These are phyloP conservation scores for Calonectria crousiana DNA, from an alignment of 2,329 filamentous ascomycete genomes.

Conservation along the genomic window DNA sequence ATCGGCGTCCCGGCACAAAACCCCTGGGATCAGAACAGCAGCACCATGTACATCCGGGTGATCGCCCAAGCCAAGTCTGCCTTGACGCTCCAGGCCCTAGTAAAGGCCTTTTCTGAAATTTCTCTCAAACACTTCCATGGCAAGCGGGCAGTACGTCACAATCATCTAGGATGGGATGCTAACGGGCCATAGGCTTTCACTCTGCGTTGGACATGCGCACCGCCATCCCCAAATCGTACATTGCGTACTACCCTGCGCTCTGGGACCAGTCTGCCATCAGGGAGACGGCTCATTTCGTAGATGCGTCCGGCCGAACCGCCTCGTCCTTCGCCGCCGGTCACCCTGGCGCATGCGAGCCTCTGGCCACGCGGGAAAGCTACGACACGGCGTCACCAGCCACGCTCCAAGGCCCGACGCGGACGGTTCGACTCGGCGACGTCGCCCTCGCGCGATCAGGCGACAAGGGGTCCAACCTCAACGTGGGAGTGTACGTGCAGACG, in stretches of 20 bases:
- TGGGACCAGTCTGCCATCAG: slow-evolving; percentile 10
- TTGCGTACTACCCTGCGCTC: slow-evolving; percentile 28
- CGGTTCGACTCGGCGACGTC: slow-evolving; percentile 10
- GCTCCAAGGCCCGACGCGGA: neutral
- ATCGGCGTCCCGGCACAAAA: slow-evolving; percentile 19
- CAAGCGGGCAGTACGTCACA: neutral
- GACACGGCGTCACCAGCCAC: slow-evolving; percentile 3
- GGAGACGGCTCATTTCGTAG: slow-evolving; percentile 9
- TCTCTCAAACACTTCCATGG: slow-evolving; percentile 22
- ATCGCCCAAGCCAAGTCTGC: slow-evolving; percentile 14
- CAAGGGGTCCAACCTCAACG: slow-evolving; percentile 22
- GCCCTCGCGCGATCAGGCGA: slow-evolving; percentile 21
- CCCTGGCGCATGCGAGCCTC: slow-evolving; percentile 8
- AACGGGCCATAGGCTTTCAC: slow-evolving; percentile 20
- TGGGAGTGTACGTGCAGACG: slow-evolving; percentile 14
- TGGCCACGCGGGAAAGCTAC: slow-evolving; percentile 4
- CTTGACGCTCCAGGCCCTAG: neutral
- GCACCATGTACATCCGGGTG: slow-evolving; percentile 20
- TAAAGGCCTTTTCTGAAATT: neutral
- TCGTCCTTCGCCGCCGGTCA: neutral
- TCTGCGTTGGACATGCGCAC: slow-evolving; percentile 24
- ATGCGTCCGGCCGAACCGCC: neutral
- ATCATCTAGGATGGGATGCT: neutral
- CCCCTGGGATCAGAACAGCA: slow-evolving; percentile 17
- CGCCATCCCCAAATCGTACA: slow-evolving; percentile 18